Evolutionary conservation across 305 asterid species (phyloP).

Genomic region (Petunia hybrid): DNA sequence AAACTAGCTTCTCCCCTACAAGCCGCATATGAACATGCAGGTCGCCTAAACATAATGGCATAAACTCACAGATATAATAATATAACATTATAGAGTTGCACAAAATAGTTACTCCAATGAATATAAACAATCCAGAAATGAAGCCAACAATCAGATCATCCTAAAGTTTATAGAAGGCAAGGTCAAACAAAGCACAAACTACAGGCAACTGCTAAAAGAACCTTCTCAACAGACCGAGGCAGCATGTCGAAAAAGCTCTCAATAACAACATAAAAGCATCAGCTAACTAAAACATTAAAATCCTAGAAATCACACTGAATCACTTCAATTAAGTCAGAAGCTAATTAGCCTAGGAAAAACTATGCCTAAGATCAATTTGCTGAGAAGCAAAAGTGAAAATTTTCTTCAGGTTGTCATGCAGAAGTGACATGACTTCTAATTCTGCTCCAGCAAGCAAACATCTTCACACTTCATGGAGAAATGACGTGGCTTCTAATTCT

Average conservation of each 20-base stretch:
- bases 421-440: conserved; percentile 38
- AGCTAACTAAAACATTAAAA: conserved; percentile 11
- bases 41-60: no score
- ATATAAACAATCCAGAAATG: neutral
- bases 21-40: no score
- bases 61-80: no score
- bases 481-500: conserved; percentile 60
- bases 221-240: conserved; percentile 19
- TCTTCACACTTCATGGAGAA: conserved; percentile 34
- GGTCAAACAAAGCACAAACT: conserved; percentile 3
- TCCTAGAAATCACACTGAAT: conserved; percentile 3
- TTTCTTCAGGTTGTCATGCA: conserved; percentile 37
- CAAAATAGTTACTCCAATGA: neutral
- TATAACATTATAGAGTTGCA: no score
- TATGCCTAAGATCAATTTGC: conserved; percentile 15
- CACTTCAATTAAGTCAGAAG: conserved; percentile 20
- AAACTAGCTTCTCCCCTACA: no score
- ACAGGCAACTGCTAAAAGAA: conserved; percentile 21
- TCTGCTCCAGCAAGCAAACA: neutral
- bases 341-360: neutral
- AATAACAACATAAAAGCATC: neutral
- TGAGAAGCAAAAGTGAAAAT: neutral
- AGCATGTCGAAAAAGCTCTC: conserved; percentile 20
- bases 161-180: conserved; percentile 11
- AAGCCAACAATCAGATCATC: neutral